Evolutionary conservation across 2,329 filamentous ascomycete species (phyloP), one percentile per base, ranked within the genome.

Genomic region (Epichloe sp.): DNA sequence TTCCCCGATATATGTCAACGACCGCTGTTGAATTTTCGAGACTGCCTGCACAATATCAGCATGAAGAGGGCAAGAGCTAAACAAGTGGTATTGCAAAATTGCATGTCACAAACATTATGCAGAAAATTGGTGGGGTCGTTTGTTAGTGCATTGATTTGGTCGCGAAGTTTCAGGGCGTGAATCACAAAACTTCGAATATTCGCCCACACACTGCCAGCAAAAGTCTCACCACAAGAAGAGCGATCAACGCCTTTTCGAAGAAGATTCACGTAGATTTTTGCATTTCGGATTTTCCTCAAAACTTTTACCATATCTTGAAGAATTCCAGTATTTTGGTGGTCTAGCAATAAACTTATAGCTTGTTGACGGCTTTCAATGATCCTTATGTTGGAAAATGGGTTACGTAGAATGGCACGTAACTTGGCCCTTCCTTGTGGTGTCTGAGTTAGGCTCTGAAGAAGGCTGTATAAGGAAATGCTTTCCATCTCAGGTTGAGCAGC

Each of bases 381-480:
- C 1, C 73, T 65, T 0, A 86, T 62, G 53, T 93, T 77, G 26
- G 83, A 71, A 34, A 82, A 87, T 21, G 93, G 93, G 0, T 86
- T 81, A 8, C 96, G 70, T 57, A 98, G 93, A 48, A 86, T 77
- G 58, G 87, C 83, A n/a, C 86, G 83, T 5, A 98, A 73, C 43
- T 78, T 75, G 26, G 71, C 62, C 58, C 81, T 88, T 0, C 93
- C 93, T 63, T 96, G 89, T 1, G 85, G 77, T 4, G 89, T 96
- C 51, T 77, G 77, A 23, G 85, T 82, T 34, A 93, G 71, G 51
- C 80, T 74, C 52, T 85, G 80, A 54, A 96, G 94, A 0, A 97
- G 70, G 0, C 87, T 90, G 63, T 86, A 95, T 0, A 95, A 70
- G 0, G 88, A 97, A 1, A 93, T 73, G 15, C 81, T 85, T 68